Percentiles rank a stretch among this genome's conserved stretches.
These are phyloP conservation scores for Trichothecium roseum DNA, from an alignment of 2,329 filamentous ascomycete genomes.

Conservation along the genomic window DNA sequence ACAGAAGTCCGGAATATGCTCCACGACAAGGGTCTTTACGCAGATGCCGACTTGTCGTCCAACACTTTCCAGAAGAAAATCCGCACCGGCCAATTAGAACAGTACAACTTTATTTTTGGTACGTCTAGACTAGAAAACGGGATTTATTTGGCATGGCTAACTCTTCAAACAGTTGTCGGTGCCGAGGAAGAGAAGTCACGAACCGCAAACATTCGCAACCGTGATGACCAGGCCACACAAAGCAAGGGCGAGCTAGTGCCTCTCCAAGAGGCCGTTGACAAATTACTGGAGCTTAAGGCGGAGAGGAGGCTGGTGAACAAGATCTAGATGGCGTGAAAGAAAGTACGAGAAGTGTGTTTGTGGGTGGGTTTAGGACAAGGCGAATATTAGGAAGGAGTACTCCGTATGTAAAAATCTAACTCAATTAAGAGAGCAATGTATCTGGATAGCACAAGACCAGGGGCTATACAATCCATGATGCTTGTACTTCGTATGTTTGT, in stretches of 20 bases:
- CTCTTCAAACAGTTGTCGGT: constrained; percentile 39
- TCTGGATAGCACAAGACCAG: no score
- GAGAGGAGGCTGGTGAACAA: constrained; percentile 30
- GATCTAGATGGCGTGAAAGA: constrained; percentile 12
- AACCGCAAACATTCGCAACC: constrained; percentile 53
- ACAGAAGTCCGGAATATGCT: constrained; percentile 62
- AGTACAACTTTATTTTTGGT: constrained; percentile 80
- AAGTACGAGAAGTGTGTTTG: no score
- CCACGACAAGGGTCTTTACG: constrained; percentile 57
- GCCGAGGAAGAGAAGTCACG: constrained; percentile 50
- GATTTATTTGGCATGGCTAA: constrained; percentile 1
- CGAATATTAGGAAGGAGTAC: no score
- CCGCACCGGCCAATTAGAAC: constrained; percentile 65
- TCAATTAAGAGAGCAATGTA: no score
- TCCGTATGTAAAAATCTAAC: no score
- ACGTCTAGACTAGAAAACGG: constrained; percentile 14
- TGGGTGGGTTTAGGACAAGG: no score
- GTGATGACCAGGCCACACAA: constrained; percentile 52
- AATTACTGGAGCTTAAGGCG: constrained; percentile 40
- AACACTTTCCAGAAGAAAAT: constrained; percentile 90
- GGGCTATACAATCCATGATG: no score
- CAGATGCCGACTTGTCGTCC: constrained; percentile 46
- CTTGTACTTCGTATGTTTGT: no score
- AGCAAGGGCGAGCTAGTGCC: constrained; percentile 48
- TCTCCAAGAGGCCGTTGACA: constrained; percentile 45